Base-by-base conservation (phyloP, 2,329 filamentous ascomycete species). In the Calycina marina region DNA sequence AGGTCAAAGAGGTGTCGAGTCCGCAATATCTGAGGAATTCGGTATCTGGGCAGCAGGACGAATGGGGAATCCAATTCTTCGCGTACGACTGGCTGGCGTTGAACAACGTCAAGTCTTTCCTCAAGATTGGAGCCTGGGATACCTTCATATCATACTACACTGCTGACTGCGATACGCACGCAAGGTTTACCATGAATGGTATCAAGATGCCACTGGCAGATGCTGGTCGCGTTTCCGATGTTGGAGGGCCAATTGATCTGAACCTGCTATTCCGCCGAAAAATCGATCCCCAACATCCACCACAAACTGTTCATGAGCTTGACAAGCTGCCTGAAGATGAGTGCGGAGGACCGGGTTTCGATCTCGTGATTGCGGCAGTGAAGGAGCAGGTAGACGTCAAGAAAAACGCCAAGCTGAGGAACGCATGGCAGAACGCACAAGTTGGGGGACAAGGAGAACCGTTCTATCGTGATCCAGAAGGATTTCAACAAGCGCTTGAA, bases 41-140 rank as follows among this genome's bases (percentile, higher is more conserved):
- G 27, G 36, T 18, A 17, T 9, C 20, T 2, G 30, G 8, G 13
- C 18, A 2, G 18, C 14, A 28, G 14, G 11, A n/a, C 6, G 18
- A 25, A 14, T 71, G 67, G 67, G 65, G 52, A 0, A 47, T 60
- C 15, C 56, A 58, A 14, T 67, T 68, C 49, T 72, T 69, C 44
- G 57, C 64, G 6, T 71, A 70, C 49, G 67, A 72, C 45, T 62
- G 65, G 43, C 55, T 72, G 5, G 58, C 65, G 4, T 52, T 70
- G 3, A 63, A 70, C 27, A 71, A 72, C 42, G 62, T 61, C 10
- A 54, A 49, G 11, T 62, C 64, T 0, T 62, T 62, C 43, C 20
- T 35, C 1, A 58, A 37, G 13, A 15, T 44, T 10, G 58, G 67
- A n/a, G 63, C 58, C 0, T 72, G 67, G 67, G 69, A 72, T 42